These are phyloP conservation scores for Babesia bigemina DNA, from an alignment of 169 alveolate genomes.

Conservation along the genomic window DNA sequence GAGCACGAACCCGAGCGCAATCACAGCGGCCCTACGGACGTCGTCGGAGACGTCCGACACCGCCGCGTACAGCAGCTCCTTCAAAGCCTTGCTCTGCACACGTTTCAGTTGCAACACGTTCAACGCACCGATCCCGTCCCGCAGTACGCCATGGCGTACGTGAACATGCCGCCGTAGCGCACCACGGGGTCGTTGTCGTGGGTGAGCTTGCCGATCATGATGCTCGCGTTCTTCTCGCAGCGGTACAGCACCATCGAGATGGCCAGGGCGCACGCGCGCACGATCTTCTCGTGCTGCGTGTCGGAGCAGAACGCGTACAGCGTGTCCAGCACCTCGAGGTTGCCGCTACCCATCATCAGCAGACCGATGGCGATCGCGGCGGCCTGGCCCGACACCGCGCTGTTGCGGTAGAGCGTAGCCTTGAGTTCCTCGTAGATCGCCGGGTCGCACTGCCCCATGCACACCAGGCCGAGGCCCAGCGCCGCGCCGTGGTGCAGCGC, in stretches of 20 bases:
- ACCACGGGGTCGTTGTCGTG: constrained; percentile 92
- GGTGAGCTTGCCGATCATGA: constrained; percentile 84
- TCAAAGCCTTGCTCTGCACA: constrained; percentile 80
- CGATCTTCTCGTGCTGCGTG: constrained; percentile 97
- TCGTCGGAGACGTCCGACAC: constrained; percentile 98
- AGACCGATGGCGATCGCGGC: constrained; percentile 97
- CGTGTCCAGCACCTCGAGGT: constrained; percentile 87
- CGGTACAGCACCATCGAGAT: constrained; percentile 93
- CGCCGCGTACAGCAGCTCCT: constrained; percentile 92
- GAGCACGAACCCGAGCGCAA: constrained; percentile 92
- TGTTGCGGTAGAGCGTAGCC: constrained; percentile 87
- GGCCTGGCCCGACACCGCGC: constrained; percentile 97
- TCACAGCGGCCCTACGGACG: constrained; percentile 98
- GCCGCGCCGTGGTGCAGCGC: constrained; percentile 95
- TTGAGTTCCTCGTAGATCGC: constrained; percentile 88
- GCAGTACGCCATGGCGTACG: constrained; percentile 97
- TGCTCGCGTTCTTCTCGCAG: constrained; percentile 92
- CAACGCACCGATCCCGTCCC: constrained; percentile 85
- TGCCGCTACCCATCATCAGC: constrained; percentile 87
- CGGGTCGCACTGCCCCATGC: constrained; percentile 86
- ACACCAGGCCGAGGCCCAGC: constrained; percentile 94
- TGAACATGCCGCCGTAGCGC: constrained; percentile 97
- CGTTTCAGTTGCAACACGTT: background rate
- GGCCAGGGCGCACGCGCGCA: constrained; percentile 94
- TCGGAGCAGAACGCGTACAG: constrained; percentile 92